Conservation (phyloP, 1,284 basidiomycete genomes). For the Agroathelia rolfsii region DNA sequence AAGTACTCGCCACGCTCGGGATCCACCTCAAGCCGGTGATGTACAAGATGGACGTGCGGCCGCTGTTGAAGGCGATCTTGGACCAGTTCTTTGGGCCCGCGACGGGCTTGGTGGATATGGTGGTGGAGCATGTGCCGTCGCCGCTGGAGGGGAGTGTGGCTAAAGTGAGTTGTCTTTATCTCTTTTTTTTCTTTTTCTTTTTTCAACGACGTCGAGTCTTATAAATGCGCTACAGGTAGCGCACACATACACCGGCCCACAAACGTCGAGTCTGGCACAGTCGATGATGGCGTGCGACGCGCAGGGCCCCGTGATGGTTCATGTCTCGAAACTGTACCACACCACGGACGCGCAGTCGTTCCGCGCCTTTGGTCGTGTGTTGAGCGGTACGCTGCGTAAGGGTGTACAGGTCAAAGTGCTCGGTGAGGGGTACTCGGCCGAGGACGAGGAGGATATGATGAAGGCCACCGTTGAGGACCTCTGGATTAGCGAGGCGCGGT, state of each 20-base stretch:
- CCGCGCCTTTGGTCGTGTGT: conserved; percentile 89
- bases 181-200: too few species aligned
- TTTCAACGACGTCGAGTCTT: too few species aligned
- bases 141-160: conserved; percentile 58
- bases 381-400: conserved; percentile 83
- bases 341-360: conserved; percentile 94
- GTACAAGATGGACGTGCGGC: conserved; percentile 98
- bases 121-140: conserved; percentile 83
- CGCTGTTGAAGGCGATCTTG: conserved; percentile 86
- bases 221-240: conserved; percentile 43
- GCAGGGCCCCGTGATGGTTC: conserved; percentile 85
- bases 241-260: conserved; percentile 78
- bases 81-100: conserved; percentile 93
- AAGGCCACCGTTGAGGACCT: conserved; percentile 79
- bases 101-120: conserved; percentile 86
- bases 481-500: conserved; percentile 88
- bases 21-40: conserved; percentile 88
- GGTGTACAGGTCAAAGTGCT: conserved; percentile 90
- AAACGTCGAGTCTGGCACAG: conserved; percentile 67
- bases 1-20: conserved; percentile 71
- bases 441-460: conserved; percentile 98
- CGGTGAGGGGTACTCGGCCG: conserved; percentile 92
- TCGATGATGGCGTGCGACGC: conserved; percentile 80
- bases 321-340: conserved; percentile 90
- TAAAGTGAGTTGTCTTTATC: conserved; percentile 72